Evolutionary conservation across 169 alveolate genomes (phyloP).

Genomic region (Babesia microti): DNA sequence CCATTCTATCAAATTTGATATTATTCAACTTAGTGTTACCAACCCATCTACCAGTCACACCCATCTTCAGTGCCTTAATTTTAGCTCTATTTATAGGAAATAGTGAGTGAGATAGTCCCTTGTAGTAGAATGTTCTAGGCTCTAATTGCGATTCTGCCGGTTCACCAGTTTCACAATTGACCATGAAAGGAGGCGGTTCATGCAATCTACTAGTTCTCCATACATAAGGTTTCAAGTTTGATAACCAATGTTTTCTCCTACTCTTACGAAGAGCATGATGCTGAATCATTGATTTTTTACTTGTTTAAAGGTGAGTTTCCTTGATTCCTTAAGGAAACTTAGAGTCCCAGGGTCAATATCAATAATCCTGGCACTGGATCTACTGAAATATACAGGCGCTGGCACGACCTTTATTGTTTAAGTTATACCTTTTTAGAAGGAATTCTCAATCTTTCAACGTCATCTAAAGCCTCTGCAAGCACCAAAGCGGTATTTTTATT

Average conservation of each 20-base stretch:
- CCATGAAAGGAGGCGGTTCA: slow-evolving; percentile 36
- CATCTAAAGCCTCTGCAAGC: slow-evolving; percentile 24
- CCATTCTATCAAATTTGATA: slow-evolving; percentile 3
- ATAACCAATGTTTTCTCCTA: slow-evolving; percentile 29
- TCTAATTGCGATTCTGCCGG: slow-evolving; percentile 20
- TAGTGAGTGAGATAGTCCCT: slow-evolving; percentile 18
- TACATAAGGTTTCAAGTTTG: slow-evolving; percentile 35
- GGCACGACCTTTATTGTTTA: slow-evolving; percentile 30
- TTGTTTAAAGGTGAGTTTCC: slow-evolving; percentile 37
- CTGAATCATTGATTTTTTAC: too few species aligned
- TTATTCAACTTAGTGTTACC: slow-evolving; percentile 10
- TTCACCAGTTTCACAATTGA: slow-evolving; percentile 32
- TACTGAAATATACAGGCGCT: slow-evolving; percentile 36
- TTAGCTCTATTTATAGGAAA: slow-evolving; percentile 17
- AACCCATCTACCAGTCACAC: slow-evolving; percentile 13
- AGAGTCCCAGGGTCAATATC: slow-evolving; percentile 41
- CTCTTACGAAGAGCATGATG: slow-evolving; percentile 36
- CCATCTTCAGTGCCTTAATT: slow-evolving; percentile 13
- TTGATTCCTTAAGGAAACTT: slow-evolving; percentile 20
- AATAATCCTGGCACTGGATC: slow-evolving; percentile 29
- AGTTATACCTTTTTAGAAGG: slow-evolving; percentile 27
- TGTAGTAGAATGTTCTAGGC: slow-evolving; percentile 36
- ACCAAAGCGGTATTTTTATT: slow-evolving; percentile 10
- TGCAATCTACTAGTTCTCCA: slow-evolving; percentile 25
- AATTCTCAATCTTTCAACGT: slow-evolving; percentile 20